Base-by-base conservation (phyloP, 768 basidiomycete species). In the Tubosaeta sp. region DNA sequence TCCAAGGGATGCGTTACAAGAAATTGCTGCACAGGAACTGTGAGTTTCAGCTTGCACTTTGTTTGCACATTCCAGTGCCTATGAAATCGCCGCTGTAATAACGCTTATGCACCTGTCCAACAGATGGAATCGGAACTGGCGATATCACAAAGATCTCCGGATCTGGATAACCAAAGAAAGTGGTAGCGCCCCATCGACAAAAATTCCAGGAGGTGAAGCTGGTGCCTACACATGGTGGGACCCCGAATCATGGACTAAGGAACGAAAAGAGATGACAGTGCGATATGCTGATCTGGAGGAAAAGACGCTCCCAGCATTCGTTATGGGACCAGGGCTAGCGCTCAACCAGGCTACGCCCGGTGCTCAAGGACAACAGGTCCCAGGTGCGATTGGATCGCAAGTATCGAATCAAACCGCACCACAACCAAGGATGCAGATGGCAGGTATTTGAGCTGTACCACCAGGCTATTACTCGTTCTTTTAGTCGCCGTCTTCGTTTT, bases 11-110 rank as follows among this genome's bases (percentile, higher is more conserved):
- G 85, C 87, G 35, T 74, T 95, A 48, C 94, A 98, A 69, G 94
- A 98, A 71, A 81, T 93, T 45, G 94, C 94, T 14, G 93, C 92
- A 42, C 88, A 92, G 67, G 94, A 97, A 74, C 75, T 98, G 92
- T 95, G 71, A 69, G 90, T 84, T 3, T 56, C 41, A 55, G 52
- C 9, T 39, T 45, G 44, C 36, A 29, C 49, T 31, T 49, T 48
- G 35, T 48, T 54, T 50, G 41, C 55, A 25, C 24, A 43, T 44
- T 19, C 29, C 30, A 32, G 47, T 51, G 58, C 43, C 13, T 36
- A 40, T 49, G 29, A 35, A 38, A 47, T 46, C 14, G 24, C 47
- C 10, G 27, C 27, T 19, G 30, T 14, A 35, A 46, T 27, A 44
- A 36, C 24, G 19, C 54, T 66, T 29, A 56, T 25, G 30, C 21